Evolutionary conservation across 345 rosid genomes (phyloP).

Genomic region (Gossypium bickii): DNA sequence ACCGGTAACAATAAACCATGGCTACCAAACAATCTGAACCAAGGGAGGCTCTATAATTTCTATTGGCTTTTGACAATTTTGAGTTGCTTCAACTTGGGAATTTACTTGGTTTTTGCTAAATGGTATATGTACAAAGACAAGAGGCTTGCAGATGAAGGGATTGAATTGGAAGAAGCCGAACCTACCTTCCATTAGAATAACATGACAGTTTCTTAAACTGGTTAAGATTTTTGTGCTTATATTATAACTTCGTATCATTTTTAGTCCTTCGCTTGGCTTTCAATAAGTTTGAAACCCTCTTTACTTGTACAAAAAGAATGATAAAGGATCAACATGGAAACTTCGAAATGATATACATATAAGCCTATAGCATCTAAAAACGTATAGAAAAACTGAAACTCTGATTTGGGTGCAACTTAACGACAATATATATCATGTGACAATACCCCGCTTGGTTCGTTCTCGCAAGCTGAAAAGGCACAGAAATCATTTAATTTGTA

Average conservation of each 20-base stretch:
- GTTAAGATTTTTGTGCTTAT: background rate
- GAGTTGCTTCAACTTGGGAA: slow-evolving; percentile 51
- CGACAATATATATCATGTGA: background rate
- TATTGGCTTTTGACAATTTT: slow-evolving; percentile 80
- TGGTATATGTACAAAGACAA: slow-evolving; percentile 93
- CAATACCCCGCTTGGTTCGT: background rate
- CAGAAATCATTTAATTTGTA: background rate
- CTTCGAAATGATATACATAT: no score
- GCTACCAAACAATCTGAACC: slow-evolving; percentile 81
- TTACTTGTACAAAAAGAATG: slow-evolving; percentile 6
- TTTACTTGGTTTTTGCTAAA: slow-evolving; percentile 57
- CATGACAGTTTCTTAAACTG: background rate
- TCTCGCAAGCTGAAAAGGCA: background rate
- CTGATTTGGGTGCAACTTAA: background rate
- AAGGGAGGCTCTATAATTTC: slow-evolving; percentile 72
- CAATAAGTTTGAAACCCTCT: slow-evolving; percentile 6
- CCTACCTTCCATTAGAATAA: slow-evolving; percentile 33
- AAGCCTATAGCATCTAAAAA: no score
- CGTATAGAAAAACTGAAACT: background rate
- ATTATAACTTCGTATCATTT: background rate
- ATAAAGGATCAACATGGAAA: background rate
- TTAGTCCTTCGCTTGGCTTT: background rate
- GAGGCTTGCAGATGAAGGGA: slow-evolving; percentile 63
- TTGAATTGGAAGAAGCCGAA: slow-evolving; percentile 55
- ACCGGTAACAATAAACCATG: slow-evolving; percentile 55